Percentiles rank a stretch among this genome's conserved stretches.
These are phyloP conservation scores for Dothidotthia symphoricarpi DNA, from an alignment of 2,329 filamentous ascomycete genomes.

Conservation along the genomic window DNA sequence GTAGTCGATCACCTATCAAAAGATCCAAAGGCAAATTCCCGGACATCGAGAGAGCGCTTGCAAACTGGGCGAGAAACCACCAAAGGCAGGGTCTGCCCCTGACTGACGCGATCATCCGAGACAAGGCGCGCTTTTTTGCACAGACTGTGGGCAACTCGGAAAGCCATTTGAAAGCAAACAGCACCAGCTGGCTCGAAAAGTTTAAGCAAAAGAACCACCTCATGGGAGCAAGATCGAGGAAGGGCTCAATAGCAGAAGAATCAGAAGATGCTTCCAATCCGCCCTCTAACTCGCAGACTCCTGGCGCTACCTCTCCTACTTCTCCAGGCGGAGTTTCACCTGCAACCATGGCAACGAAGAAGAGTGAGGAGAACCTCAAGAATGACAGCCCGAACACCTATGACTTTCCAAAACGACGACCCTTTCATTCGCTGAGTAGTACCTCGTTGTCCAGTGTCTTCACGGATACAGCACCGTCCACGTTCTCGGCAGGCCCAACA, in stretches of 20 bases:
- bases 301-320: slow-evolving; percentile 67
- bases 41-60: slow-evolving; percentile 87
- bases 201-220: slow-evolving; percentile 87
- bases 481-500: slow-evolving; percentile 67
- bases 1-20: slow-evolving; percentile 75
- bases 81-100: slow-evolving; percentile 72
- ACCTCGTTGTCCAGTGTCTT: slow-evolving; percentile 68
- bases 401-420: slow-evolving; percentile 61
- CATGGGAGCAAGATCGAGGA: slow-evolving; percentile 54
- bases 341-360: slow-evolving; percentile 60
- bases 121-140: slow-evolving; percentile 80
- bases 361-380: slow-evolving; percentile 67
- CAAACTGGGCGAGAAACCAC: slow-evolving; percentile 82
- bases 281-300: slow-evolving; percentile 60
- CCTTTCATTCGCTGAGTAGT: slow-evolving; percentile 63
- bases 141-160: slow-evolving; percentile 70
- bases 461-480: slow-evolving; percentile 63
- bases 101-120: slow-evolving; percentile 76
- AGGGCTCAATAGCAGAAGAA: slow-evolving; percentile 62
- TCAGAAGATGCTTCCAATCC: slow-evolving; percentile 61
- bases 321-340: slow-evolving; percentile 69
- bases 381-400: slow-evolving; percentile 58
- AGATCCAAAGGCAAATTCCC: slow-evolving; percentile 80
- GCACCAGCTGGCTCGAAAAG: slow-evolving; percentile 81
- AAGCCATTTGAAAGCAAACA: slow-evolving; percentile 68